phyloP scores from a whole-genome alignment of 176 grass and related monocot species.

The Pontederia crassipes region DNA sequence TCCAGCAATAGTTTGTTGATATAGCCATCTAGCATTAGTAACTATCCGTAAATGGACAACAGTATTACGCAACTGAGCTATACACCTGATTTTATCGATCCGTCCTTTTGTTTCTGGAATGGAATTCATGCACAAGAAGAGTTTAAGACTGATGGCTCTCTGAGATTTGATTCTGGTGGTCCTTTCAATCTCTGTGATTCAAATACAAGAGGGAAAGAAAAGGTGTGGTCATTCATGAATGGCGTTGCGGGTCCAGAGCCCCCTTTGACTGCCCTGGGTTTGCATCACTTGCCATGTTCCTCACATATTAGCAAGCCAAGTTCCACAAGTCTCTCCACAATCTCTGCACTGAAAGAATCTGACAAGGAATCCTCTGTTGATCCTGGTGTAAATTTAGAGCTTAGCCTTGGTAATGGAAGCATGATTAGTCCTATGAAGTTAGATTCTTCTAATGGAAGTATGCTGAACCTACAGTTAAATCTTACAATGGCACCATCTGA shows the following conservation, averaged over 20 bases:
- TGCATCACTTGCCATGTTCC: conserved; percentile 46
- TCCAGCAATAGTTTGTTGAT: conserved; percentile 37
- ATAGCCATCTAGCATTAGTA: conserved; percentile 6
- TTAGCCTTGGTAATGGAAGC: conserved; percentile 35
- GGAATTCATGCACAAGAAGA: conserved; percentile 7
- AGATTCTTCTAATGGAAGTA: conserved; percentile 17
- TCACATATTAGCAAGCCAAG: conserved; percentile 15
- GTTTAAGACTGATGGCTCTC: conserved; percentile 20
- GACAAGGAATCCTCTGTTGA: conserved; percentile 54
- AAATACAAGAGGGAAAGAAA: conserved; percentile 24
- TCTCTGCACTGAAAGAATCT: conserved; percentile 43
- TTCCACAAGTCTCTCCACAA: conserved; percentile 39
- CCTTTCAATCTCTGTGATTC: conserved; percentile 26
- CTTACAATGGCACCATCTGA: conserved; percentile 53
- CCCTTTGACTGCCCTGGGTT: conserved; percentile 42
- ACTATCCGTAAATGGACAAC: conserved; percentile 50
- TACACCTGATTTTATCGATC: conserved; percentile 23
- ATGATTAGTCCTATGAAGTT: conserved; percentile 27
- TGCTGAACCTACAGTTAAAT: conserved; percentile 70
- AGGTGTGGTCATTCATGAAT: conserved; percentile 34
- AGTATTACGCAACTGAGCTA: conserved; percentile 24
- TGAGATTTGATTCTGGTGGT: conserved; percentile 22
- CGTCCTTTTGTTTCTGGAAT: background rate
- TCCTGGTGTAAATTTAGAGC: conserved; percentile 58
- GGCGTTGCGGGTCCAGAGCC: conserved; percentile 19